Conservation (phyloP, 176 grass and related monocot species). For the Miscanthus lutarioriparius region DNA sequence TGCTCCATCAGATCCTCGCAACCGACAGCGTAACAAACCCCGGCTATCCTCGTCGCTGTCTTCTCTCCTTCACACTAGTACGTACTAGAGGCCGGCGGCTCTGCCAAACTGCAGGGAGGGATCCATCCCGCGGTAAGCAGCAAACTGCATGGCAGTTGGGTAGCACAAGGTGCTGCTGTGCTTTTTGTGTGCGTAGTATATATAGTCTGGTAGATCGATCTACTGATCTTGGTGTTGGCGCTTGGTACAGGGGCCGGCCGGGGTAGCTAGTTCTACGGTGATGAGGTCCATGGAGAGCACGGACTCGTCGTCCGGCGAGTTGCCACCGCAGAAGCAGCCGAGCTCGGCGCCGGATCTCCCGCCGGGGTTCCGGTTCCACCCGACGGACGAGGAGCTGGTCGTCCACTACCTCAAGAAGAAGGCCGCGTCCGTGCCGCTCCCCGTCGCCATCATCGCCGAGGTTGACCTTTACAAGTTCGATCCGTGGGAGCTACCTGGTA, state of each 20-base stretch:
- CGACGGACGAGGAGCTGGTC: constrained; percentile 59
- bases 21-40: constrained; percentile 43
- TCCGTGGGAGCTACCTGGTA: constrained; percentile 94
- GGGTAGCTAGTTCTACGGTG: background rate
- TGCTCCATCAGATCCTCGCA: constrained; percentile 4
- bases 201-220: constrained; percentile 17
- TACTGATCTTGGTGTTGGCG: background rate
- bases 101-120: background rate
- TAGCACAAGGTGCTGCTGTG: background rate
- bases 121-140: background rate
- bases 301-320: constrained; percentile 60
- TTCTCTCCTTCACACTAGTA: constrained; percentile 35
- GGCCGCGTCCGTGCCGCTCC: constrained; percentile 62
- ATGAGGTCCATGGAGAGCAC: constrained; percentile 63
- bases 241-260: background rate
- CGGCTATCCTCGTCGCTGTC: background rate
- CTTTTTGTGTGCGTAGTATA: background rate
- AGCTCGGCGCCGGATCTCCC: constrained; percentile 66
- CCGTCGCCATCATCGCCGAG: constrained; percentile 90
- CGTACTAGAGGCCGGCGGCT: background rate
- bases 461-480: constrained; percentile 96
- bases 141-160: constrained; percentile 8
- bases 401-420: constrained; percentile 98
- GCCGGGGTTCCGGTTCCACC: constrained; percentile 58
- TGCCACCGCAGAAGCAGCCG: constrained; percentile 42